Base-by-base conservation (phyloP, 2,329 filamentous ascomycete species). In the Penicillium sp. region DNA sequence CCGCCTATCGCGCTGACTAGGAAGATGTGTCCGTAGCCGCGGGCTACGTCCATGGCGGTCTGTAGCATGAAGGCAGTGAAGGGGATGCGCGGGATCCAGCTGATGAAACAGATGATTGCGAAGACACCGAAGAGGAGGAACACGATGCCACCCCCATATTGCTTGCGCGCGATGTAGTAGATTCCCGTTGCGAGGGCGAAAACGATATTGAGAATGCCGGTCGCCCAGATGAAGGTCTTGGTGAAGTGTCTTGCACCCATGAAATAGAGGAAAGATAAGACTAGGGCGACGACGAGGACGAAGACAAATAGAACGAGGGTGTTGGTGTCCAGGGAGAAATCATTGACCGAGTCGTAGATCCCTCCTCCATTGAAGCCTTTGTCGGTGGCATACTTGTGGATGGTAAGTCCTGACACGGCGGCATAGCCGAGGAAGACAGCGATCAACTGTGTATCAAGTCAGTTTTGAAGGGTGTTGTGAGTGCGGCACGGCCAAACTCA, bases 221-320 rank as follows among this genome's bases (percentile, higher is more conserved):
- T 95, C 38, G 92, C 84, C 90, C 91, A 97, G 70, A 97, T 95
- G 65, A 96, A 92, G 69, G 90, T 85, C 76, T 94, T 95, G 4
- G 92, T 92, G 62, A 93, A 93, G 45, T 83, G 76, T 53, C 91
- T 85, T 7, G 90, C 89, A 2, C 87, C 73, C 74, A 85, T 85
- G 66, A 97, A 85, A 71, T 97, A 97, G 22, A 76, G 80, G 68
- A 85, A 89, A 35, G 89, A 92, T 40, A 96, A 78, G 1, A 90
- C 81, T 22, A 92, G 80, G 5, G 91, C 89, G 38, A 92, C 81
- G 16, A 78, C 83, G 8, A 97, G 80, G 8, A 89, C 85, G 70
- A 95, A 92, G 34, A 84, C 81, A 72, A 97, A 96, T 16, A 97
- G 82, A 39, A 96, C 85, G 39, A 97, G 81, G 0, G 91, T 96